phyloP scores from a whole-genome alignment of 257 asterid species.

The Penstemon eatonii region DNA sequence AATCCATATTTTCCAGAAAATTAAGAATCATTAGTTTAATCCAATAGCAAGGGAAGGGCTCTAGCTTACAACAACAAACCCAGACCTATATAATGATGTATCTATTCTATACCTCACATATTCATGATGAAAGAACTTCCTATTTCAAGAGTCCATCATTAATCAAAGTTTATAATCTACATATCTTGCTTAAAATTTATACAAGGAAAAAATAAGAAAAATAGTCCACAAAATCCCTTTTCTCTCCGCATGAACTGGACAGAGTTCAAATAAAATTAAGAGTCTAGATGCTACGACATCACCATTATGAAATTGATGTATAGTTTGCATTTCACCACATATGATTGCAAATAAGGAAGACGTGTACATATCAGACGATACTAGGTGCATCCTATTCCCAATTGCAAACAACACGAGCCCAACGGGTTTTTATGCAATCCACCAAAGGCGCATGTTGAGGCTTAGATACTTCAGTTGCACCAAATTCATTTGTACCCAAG shows the following conservation, averaged over 20 bases:
- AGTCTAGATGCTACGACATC: slow-evolving; percentile 23
- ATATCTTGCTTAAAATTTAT: no score
- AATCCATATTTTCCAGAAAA: no score
- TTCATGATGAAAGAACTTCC: no score
- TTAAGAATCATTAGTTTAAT: no score
- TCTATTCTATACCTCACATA: no score
- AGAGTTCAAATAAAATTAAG: slow-evolving; percentile 10
- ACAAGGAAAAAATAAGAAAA: no score
- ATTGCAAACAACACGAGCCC: slow-evolving; percentile 80
- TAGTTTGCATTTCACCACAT: no score
- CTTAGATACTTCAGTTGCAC: slow-evolving; percentile 51
- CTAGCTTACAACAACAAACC: no score
- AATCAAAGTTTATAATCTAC: no score
- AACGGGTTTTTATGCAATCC: slow-evolving; percentile 86
- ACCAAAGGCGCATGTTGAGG: slow-evolving; percentile 92
- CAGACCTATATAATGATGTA: no score
- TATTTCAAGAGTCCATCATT: no score
- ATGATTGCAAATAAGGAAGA: not conserved
- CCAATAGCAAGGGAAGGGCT: no score
- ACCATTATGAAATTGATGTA: slow-evolving; percentile 23
- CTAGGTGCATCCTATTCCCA: slow-evolving; percentile 99
- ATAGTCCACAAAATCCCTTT: not conserved
- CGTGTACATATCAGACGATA: slow-evolving; percentile 57
- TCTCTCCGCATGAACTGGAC: slow-evolving; percentile 10
- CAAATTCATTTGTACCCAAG: slow-evolving; percentile 36